phyloP scores from a whole-genome alignment of 228 moss, liverwort and hornwort genomes.

The Sphagnum magellanicum region DNA sequence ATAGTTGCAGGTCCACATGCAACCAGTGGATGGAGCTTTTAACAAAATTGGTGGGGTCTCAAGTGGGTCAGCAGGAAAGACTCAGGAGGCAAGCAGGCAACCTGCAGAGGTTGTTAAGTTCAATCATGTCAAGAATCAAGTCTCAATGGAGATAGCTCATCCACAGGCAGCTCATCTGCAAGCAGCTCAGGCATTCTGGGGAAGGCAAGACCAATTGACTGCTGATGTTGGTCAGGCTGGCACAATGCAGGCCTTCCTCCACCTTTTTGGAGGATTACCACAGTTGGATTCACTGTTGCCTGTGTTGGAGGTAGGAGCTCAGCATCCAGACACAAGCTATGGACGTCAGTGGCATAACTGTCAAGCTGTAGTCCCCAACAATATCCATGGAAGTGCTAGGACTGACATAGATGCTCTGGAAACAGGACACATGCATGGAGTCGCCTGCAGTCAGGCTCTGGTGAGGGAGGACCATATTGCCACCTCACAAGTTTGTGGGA shows the following conservation, averaged over 20 bases:
- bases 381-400: neutral
- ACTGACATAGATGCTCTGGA: neutral
- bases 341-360: neutral
- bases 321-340: too few relatives aligned
- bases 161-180: neutral
- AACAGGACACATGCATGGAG: neutral
- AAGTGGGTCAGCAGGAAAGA: neutral
- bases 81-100: neutral
- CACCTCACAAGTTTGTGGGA: neutral
- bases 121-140: neutral
- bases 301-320: neutral
- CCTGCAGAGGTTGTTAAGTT: neutral
- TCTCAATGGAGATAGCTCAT: neutral
- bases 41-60: neutral
- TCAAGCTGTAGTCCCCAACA: neutral
- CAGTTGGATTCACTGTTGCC: neutral
- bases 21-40: neutral
- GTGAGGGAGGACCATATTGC: neutral
- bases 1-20: neutral
- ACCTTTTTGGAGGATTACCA: conserved; percentile 2
- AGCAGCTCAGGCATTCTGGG: neutral
- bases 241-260: neutral
- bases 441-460: neutral
- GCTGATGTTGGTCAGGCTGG: neutral
- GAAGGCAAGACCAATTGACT: neutral